Evolutionary conservation across 2,329 filamentous ascomycete genomes (phyloP), one percentile per base, ranked within the genome.

Genomic region (Onygenales sp.): DNA sequence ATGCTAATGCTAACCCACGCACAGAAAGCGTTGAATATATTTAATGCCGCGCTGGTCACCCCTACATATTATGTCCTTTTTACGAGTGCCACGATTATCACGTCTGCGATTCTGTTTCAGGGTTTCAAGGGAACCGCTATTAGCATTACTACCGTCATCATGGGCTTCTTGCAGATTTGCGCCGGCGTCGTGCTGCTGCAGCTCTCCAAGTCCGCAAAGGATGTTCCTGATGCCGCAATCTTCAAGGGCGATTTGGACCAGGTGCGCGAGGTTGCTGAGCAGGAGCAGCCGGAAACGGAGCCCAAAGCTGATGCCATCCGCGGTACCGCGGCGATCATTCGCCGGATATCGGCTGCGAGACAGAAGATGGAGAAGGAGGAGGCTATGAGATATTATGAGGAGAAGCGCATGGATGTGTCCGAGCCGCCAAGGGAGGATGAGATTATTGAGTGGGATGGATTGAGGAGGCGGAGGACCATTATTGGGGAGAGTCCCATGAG

Each of bases 61-160:
- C 93, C 93, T 0, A 98, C 93, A 2, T 98, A 98, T 73, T 98
- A 98, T 69, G 93, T 98, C 60, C 92, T 94, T 75, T 98, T 98
- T 69, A 98, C 93, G 41, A 95, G 86, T 61, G 87, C 90, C 5
- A 97, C 93, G 17, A 96, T 98, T 60, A 82, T 97, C 61, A 94
- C 91, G 5, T 96, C 92, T 0, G 87, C 91, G 3, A 84, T 98
- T 46, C 76, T 98, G 2, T 97, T 97, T 71, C 85, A 84, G 58
- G 93, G 93, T 7, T 96, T 98, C 79, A 92, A 95, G 66, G 93
- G 92, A 38, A 88, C 88, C 0, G 78, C 81, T 0, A 79, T 82
- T 5, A 82, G 87, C 31, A 97, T 98, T 54, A 78, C 88, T 45
- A 95, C 90, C 0, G 87, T 97, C 33, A 86, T 97, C 53, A 83